These are phyloP conservation scores for Fimicolochytrium jonesii DNA, from an alignment of 192 early-diverging fungal genomes.

Conservation along the genomic window DNA sequence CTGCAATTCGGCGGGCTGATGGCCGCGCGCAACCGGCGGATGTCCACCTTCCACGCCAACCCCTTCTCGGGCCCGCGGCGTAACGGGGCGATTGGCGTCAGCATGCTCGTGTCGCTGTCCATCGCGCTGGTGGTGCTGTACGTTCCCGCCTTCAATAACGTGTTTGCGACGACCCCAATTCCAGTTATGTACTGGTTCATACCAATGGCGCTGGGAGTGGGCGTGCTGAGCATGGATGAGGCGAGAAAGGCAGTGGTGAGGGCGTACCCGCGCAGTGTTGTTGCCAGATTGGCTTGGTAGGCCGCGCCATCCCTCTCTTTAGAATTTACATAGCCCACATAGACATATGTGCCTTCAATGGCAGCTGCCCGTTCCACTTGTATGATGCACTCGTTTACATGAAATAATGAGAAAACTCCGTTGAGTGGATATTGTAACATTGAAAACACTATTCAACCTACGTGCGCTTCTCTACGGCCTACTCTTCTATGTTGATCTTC, in stretches of 20 bases:
- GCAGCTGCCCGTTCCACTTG: too few species aligned
- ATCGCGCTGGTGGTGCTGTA: slow-evolving; percentile 40
- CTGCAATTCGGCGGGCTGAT: slow-evolving; percentile 60
- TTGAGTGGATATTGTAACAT: too few species aligned
- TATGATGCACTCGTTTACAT: too few species aligned
- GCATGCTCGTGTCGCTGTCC: slow-evolving; percentile 43
- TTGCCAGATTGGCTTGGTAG: slow-evolving; percentile 63
- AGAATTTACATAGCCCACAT: too few species aligned
- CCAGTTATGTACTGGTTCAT: slow-evolving; percentile 65
- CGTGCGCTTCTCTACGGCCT: too few species aligned
- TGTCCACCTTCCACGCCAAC: slow-evolving; percentile 57
- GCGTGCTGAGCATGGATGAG: slow-evolving; percentile 62
- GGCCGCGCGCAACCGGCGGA: slow-evolving; percentile 48
- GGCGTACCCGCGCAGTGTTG: slow-evolving; percentile 41
- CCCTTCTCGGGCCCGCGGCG: slow-evolving; percentile 54
- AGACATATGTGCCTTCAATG: too few species aligned
- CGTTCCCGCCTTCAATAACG: slow-evolving; percentile 50
- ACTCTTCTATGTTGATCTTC: too few species aligned
- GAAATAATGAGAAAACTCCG: too few species aligned
- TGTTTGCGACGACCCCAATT: slow-evolving; percentile 54
- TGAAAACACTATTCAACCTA: too few species aligned
- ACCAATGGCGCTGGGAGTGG: slow-evolving; percentile 50
- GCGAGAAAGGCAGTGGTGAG: slow-evolving; percentile 57
- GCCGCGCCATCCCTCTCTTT: too few species aligned
- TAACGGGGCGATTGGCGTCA: slow-evolving; percentile 55